A percentile compares a stretch with the other conserved stretches of the same genome.
Evolutionary conservation across 345 rosid species (phyloP).

Genomic region (Tarenaya hassleriana): DNA sequence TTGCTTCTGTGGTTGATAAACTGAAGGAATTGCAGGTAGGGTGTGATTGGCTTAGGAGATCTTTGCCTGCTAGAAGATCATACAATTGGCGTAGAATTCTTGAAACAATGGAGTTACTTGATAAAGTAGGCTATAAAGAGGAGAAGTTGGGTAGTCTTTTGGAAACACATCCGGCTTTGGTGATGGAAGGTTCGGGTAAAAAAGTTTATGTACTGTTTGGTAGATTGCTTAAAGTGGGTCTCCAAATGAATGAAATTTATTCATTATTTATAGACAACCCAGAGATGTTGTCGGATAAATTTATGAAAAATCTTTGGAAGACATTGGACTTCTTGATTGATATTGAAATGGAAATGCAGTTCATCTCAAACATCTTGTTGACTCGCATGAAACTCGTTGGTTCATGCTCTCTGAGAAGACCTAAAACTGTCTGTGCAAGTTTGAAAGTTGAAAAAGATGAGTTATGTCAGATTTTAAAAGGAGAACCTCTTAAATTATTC

Average conservation of each 20-base stretch:
- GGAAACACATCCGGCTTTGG: constrained; percentile 41
- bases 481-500: constrained; percentile 60
- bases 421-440: constrained; percentile 39
- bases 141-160: constrained; percentile 42
- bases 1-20: constrained; percentile 48
- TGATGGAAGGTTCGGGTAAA: constrained; percentile 62
- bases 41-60: constrained; percentile 44
- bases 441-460: constrained; percentile 37
- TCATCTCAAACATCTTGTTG: constrained; percentile 34
- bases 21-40: constrained; percentile 40
- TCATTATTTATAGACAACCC: constrained; percentile 46
- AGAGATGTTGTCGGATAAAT: constrained; percentile 42
- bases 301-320: constrained; percentile 38
- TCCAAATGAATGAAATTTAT: constrained; percentile 37
- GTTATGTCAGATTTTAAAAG: constrained; percentile 42
- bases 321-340: constrained; percentile 45
- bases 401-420: constrained; percentile 46
- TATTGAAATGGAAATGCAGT: constrained; percentile 48
- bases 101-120: constrained; percentile 56
- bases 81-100: constrained; percentile 57
- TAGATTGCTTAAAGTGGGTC: constrained; percentile 53
- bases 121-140: constrained; percentile 47
- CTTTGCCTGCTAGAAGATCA: constrained; percentile 32
- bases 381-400: constrained; percentile 40
- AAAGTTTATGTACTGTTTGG: constrained; percentile 53